Evolutionary conservation across 1,139 yeast species (phyloP), one percentile per base, ranked within the genome.

Genomic region (Geotrichum carabidarum): DNA sequence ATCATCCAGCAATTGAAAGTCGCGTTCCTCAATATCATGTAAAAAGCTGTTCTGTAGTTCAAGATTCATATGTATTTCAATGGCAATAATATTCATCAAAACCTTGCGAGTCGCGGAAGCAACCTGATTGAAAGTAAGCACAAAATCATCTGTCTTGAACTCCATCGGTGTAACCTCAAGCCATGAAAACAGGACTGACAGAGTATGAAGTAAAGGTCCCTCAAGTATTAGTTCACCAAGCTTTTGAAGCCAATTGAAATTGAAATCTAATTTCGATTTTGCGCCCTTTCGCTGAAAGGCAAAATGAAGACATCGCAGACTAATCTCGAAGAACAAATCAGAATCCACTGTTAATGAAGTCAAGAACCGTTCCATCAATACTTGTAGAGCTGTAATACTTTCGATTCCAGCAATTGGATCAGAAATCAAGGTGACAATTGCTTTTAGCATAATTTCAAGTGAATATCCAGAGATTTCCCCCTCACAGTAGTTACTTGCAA

Each of bases 21-120:
- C 12, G 7, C 34, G 22, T 12, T 35, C 35, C 12, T 31, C 17
- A 8, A 18, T 7, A 12, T 35, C 41, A 9, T 15, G n/a, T 4
- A 48, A 43, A 11, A 48, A 35, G 1, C n/a, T 15, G 8, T 44
- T n/a, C 37, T 44, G 52, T 34, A 51, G 48, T 12, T 34, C 30
- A 17, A 22, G 15, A 30, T 53, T 53, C 7, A 34, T 32, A 22
- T 53, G 50, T 18, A 53, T 12, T 18, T 53, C 53, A 34, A 49
- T 41, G 2, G 53, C 46, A 14, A 53, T 14, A n/a, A 48, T 49
- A 17, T 35, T 45, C 30, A 53, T 36, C 35, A 53, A 27, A 4
- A 27, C 35, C 9, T 15, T 35, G 11, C 30, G 43, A 15, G 45
- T 9, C 14, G n/a, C 37, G 9, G 41, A 8, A 12, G 22, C 30